Conservation (phyloP, 2,329 filamentous ascomycete genomes). For the Penicillium italicum region DNA sequence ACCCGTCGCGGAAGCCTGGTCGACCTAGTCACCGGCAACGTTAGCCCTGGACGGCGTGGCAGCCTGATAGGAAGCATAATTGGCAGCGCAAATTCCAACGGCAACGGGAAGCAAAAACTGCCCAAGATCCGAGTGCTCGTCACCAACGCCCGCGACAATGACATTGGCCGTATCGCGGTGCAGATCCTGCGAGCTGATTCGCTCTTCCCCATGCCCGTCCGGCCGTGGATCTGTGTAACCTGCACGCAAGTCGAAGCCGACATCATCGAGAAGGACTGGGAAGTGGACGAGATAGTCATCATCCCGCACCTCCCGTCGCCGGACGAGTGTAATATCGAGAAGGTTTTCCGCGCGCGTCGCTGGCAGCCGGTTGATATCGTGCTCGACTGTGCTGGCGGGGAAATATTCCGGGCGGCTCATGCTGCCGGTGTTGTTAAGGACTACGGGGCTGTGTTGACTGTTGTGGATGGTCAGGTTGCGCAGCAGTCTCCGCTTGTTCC, state of each 20-base stretch:
- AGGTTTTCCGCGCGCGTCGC: slow-evolving; percentile 28
- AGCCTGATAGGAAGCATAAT: slow-evolving; percentile 1
- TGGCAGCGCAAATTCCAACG: background rate
- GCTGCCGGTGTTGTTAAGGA: slow-evolving; percentile 33
- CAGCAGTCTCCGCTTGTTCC: slow-evolving; percentile 11
- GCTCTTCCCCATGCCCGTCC: slow-evolving; percentile 27
- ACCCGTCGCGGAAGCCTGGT: background rate
- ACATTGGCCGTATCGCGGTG: slow-evolving; percentile 38
- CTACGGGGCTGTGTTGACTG: slow-evolving; percentile 34
- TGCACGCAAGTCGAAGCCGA: slow-evolving; percentile 28
- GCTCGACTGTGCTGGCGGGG: slow-evolving; percentile 38
- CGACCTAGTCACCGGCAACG: slow-evolving; percentile 6
- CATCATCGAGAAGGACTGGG: slow-evolving; percentile 26
- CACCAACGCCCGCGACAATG: slow-evolving; percentile 36
- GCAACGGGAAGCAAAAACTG: slow-evolving; percentile 7
- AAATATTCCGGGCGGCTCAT: slow-evolving; percentile 35
- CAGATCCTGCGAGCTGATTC: slow-evolving; percentile 36
- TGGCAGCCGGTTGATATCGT: slow-evolving; percentile 42
- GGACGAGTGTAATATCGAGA: slow-evolving; percentile 30
- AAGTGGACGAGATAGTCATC: slow-evolving; percentile 37
- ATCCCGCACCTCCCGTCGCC: slow-evolving; percentile 24
- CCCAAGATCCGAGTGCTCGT: slow-evolving; percentile 35
- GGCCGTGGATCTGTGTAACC: slow-evolving; percentile 40
- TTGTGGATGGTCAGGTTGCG: slow-evolving; percentile 30
- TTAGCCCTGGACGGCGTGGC: background rate